phyloP scores from a whole-genome alignment of 1,139 yeast species.

The Kurtzmaniella quercitrusa region DNA sequence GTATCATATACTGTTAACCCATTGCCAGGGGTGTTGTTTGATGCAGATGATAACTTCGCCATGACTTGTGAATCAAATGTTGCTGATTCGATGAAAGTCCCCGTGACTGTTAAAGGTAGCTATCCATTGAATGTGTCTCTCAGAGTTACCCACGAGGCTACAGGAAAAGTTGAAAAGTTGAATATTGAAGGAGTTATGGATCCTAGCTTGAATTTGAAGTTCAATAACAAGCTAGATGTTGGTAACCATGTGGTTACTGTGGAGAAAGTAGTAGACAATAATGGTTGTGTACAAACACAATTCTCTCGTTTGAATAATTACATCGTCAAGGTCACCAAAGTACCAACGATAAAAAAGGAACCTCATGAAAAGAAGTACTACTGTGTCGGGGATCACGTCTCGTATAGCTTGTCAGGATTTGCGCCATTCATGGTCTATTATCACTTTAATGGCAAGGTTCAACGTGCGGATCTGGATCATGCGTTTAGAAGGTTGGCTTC shows the following conservation, averaged over 20 bases:
- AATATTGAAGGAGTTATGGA: slow-evolving; percentile 9
- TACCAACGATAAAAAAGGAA: slow-evolving; percentile 55
- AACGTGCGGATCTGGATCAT: slow-evolving; percentile 56
- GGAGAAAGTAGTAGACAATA: slow-evolving; percentile 56
- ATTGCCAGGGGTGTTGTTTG: slow-evolving; percentile 57
- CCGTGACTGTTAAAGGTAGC: slow-evolving; percentile 52
- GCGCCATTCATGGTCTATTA: slow-evolving; percentile 78
- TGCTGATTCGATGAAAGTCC: slow-evolving; percentile 45
- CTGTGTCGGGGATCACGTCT: slow-evolving; percentile 91
- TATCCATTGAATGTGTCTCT: slow-evolving; percentile 62
- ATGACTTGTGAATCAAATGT: slow-evolving; percentile 57
- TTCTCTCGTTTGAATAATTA: slow-evolving; percentile 31
- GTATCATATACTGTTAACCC: slow-evolving; percentile 60
- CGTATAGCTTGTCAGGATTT: slow-evolving; percentile 71
- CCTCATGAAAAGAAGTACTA: slow-evolving; percentile 32
- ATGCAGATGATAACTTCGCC: slow-evolving; percentile 39
- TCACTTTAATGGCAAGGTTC: slow-evolving; percentile 59
- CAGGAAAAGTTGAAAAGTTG: slow-evolving; percentile 15
- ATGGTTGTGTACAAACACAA: slow-evolving; percentile 60
- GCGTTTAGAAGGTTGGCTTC: slow-evolving; percentile 71
- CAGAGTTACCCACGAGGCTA: slow-evolving; percentile 41
- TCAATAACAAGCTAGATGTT: slow-evolving; percentile 13
- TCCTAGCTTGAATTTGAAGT: slow-evolving; percentile 13
- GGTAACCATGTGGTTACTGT: slow-evolving; percentile 60
- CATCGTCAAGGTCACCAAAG: slow-evolving; percentile 63